These are phyloP conservation scores for Gaertneriomyces semiglobifer DNA, from an alignment of 192 early-diverging fungal genomes.

Conservation along the genomic window DNA sequence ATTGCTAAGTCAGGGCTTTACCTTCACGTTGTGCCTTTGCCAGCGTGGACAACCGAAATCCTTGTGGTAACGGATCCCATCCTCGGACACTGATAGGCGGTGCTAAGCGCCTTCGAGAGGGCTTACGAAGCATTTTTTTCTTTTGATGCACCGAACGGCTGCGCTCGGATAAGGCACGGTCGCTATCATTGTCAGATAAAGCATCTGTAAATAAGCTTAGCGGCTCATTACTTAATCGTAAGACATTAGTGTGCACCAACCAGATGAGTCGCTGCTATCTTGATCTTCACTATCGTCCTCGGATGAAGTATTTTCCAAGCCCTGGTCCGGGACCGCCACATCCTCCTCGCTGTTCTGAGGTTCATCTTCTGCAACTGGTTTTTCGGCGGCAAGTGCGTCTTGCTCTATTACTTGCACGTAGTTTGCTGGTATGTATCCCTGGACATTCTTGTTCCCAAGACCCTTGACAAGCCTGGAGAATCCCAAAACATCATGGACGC, in stretches of 20 bases:
- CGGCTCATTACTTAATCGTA: no score
- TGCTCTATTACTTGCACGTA: slow-evolving; percentile 36
- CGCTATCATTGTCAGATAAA: no score
- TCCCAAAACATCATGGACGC: not conserved
- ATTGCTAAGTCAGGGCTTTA: not conserved
- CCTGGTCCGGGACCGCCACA: no score
- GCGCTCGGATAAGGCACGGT: no score
- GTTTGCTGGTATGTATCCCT: slow-evolving; percentile 44
- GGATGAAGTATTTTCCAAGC: no score
- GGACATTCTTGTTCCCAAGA: slow-evolving; percentile 1
- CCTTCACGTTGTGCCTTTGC: slow-evolving; percentile 16
- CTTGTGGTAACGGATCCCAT: slow-evolving; percentile 16
- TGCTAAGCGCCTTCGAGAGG: not conserved
- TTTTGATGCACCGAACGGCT: no score
- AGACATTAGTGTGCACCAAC: no score
- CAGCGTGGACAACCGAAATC: slow-evolving; percentile 27
- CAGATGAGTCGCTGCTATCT: no score
- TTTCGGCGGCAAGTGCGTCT: not conserved
- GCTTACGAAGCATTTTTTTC: not conserved
- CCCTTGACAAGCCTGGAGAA: not conserved
- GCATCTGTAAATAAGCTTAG: no score
- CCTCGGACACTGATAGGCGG: slow-evolving; percentile 15
- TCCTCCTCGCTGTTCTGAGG: no score
- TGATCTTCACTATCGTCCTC: no score
- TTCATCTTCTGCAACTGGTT: no score